Evolutionary conservation across 1,284 basidiomycete genomes (phyloP).

Genomic region (Leccinum subrobustum): DNA sequence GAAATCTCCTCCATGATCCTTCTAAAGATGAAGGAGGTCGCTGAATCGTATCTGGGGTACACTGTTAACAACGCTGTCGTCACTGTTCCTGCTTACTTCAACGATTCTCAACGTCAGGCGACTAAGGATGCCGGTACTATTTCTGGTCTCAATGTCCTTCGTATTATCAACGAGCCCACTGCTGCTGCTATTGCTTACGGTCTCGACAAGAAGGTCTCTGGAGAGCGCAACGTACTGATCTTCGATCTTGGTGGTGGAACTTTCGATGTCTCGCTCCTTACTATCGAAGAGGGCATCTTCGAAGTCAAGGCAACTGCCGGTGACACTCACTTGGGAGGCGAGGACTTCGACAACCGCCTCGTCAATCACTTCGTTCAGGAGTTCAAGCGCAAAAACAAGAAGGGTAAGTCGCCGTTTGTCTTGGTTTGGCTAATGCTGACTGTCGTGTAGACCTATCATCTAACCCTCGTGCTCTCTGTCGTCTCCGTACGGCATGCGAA

Average conservation of each 20-base stretch:
- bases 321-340: slow-evolving; percentile 98
- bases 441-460: slow-evolving; percentile 69
- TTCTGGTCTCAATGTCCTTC: slow-evolving; percentile 88
- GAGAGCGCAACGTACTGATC: slow-evolving; percentile 93
- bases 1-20: slow-evolving; percentile 98
- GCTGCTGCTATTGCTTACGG: slow-evolving; percentile 95
- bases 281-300: slow-evolving; percentile 98
- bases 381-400: slow-evolving; percentile 99
- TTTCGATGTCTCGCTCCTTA: slow-evolving; percentile 97
- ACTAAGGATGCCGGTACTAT: slow-evolving; percentile 95
- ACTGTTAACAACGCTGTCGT: slow-evolving; percentile 88
- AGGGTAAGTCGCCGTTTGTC: slow-evolving; percentile 50
- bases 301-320: slow-evolving; percentile 99
- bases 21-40: slow-evolving; percentile 97
- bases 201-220: slow-evolving; percentile 84
- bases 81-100: slow-evolving; percentile 97
- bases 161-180: slow-evolving; percentile 96
- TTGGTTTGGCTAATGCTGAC: slow-evolving; percentile 19
- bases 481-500: slow-evolving; percentile 97
- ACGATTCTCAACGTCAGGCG: slow-evolving; percentile 94
- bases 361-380: slow-evolving; percentile 98
- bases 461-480: slow-evolving; percentile 95
- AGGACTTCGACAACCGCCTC: slow-evolving; percentile 98
- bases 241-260: slow-evolving; percentile 99
- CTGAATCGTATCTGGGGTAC: slow-evolving; percentile 92